Base-by-base conservation (phyloP, 768 basidiomycete species). In the Agaricus sinodeliciosus region DNA sequence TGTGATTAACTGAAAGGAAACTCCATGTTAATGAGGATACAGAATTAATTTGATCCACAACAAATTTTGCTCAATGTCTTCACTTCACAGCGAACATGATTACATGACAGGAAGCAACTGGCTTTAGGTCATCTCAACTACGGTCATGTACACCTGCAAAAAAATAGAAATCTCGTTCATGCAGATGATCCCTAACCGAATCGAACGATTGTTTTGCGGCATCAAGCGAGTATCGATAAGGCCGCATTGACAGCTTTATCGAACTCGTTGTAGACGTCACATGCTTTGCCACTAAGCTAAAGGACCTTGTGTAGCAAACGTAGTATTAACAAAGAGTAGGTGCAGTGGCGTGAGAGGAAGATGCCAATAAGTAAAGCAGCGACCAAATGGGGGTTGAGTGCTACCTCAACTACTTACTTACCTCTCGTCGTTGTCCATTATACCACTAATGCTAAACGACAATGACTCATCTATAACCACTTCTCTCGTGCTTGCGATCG, bases 251-350 rank as follows among this genome's bases (percentile, higher is more conserved):
- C 27, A 45, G 39, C 48, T 11, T 27, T 27, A 18, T 7, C 11
- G 6, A 8, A 48, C 18, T 11, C 19, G 19, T 26, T 52, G 55
- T 65, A 60, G 63, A 65, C 63, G 65, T 66, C 65, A 66, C 66
- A 65, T 63, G 62, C 65, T 66, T 62, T 67, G 63, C 66, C 66
- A 63, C 65, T 67, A 62, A 66, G 64, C 66, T 64, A 67, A 61
- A 61, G 64, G 64, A 59, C 61, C 66, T 28, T 40, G 37, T 25
- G 39, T 9, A 13, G 19, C 11, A n/a, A 43, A 22, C 11, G 5
- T 6, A 22, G 18, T 13, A 11, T 4, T 43, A 16, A 16, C 19
- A 22, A 43, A 19, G 11, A 19, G 22, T 26, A 40, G 41, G 49
- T 35, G 40, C 35, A 31, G 35, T 50, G 49, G 16, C 41, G 5